Conservation (phyloP, 2,329 filamentous ascomycete species). For the Verruconis gallopava region DNA sequence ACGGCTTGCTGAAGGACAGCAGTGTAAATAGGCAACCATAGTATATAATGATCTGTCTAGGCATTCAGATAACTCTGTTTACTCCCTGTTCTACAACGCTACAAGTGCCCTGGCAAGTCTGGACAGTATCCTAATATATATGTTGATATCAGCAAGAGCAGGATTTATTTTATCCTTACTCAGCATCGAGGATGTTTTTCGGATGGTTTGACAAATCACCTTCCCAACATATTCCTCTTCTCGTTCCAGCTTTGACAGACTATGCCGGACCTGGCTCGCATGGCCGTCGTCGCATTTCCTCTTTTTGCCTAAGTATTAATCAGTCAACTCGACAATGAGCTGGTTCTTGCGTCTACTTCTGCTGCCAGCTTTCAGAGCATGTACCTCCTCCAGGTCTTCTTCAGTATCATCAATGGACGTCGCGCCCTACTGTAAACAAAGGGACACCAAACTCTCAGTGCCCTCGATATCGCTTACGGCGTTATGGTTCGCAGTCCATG, state of each 20-base stretch:
- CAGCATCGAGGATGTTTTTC: conserved; percentile 11
- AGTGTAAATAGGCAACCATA: background rate
- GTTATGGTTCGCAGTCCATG: conserved; percentile 11
- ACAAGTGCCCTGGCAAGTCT: conserved; percentile 7
- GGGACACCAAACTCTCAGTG: conserved; percentile 13
- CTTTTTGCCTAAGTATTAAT: conserved; percentile 10
- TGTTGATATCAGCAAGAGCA: conserved; percentile 9
- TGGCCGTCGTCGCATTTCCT: conserved; percentile 10
- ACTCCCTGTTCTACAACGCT: conserved; percentile 8
- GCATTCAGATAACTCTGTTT: conserved; percentile 7
- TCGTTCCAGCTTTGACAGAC: conserved; percentile 11
- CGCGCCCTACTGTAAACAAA: conserved; percentile 12
- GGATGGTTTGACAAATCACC: conserved; percentile 11
- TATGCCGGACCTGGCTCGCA: conserved; percentile 8
- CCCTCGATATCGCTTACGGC: conserved; percentile 12
- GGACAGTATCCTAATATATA: conserved; percentile 9
- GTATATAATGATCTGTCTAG: conserved; percentile 5
- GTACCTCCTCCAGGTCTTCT: conserved; percentile 13
- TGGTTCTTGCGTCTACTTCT: conserved; percentile 11
- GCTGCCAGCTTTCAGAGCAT: conserved; percentile 10
- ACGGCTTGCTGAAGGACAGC: background rate
- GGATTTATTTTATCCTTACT: conserved; percentile 10
- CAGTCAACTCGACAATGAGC: conserved; percentile 11
- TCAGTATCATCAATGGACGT: conserved; percentile 13
- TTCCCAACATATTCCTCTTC: conserved; percentile 11